A percentile compares a stretch with the other conserved stretches of the same genome.
Conservation (phyloP, 345 rosid genomes). For the Acer saccharum region DNA sequence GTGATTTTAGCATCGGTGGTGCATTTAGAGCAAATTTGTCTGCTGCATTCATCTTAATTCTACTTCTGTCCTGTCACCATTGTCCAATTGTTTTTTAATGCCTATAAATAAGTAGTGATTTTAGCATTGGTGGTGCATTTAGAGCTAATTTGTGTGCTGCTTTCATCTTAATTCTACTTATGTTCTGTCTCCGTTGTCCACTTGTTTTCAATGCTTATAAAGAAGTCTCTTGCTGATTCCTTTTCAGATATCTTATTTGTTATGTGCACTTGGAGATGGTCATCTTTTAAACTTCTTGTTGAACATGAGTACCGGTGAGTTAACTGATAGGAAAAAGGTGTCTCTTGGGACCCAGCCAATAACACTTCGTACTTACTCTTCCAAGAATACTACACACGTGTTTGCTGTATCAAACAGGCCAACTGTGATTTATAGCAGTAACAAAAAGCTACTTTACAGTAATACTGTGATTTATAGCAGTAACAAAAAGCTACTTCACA, state of each 20-base stretch:
- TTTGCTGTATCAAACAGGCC: conserved; percentile 99
- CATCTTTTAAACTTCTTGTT: conserved; percentile 84
- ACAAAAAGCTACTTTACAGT: conserved; percentile 92
- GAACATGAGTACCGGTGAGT: conserved; percentile 71
- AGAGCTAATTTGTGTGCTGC: not conserved
- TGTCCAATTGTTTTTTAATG: not conserved
- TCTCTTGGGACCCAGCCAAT: conserved; percentile 96
- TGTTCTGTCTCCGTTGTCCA: not conserved
- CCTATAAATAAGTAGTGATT: no score
- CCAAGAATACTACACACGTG: conserved; percentile 86
- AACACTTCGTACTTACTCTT: conserved; percentile 93
- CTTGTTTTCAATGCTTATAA: not conserved
- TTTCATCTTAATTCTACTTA: conserved; percentile 7
- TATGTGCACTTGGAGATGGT: conserved; percentile 98
- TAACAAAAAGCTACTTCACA: conserved; percentile 89
- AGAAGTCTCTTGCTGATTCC: conserved; percentile 13
- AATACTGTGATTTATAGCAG: conserved; percentile 97
- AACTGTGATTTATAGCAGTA: conserved; percentile 94
- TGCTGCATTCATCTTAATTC: not conserved
- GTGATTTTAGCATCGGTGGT: not conserved
- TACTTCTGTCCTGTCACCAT: not conserved
- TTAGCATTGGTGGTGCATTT: not conserved
- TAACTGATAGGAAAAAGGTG: conserved; percentile 82
- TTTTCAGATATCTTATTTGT: conserved; percentile 79
- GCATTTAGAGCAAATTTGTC: not conserved